phyloP scores from a whole-genome alignment of 2,329 filamentous ascomycete species.

The Ambrosiella beaveri region DNA sequence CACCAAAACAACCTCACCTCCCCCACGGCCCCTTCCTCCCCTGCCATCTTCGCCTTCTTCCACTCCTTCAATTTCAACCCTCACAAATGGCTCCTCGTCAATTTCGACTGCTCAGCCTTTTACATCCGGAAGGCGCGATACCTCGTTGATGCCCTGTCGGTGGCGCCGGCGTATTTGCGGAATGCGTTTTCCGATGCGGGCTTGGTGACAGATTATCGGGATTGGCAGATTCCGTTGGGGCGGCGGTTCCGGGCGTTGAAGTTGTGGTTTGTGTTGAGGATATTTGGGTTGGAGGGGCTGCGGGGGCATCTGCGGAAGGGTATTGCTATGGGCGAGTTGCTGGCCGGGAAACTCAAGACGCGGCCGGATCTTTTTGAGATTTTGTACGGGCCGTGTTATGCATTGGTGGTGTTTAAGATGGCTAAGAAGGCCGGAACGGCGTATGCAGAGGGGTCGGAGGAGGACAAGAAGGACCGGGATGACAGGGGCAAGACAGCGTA shows the following conservation, averaged over 20 bases:
- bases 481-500: constrained; percentile 56
- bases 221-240: constrained; percentile 93
- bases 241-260: constrained; percentile 77
- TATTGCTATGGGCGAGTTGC: constrained; percentile 50
- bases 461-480: constrained; percentile 38
- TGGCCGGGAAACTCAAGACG: constrained; percentile 40
- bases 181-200: constrained; percentile 69
- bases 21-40: constrained; percentile 26
- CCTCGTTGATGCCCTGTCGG: constrained; percentile 63
- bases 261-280: constrained; percentile 84
- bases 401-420: constrained; percentile 59
- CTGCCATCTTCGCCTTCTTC: constrained; percentile 40
- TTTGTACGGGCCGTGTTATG: constrained; percentile 57
- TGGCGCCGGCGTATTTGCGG: constrained; percentile 63
- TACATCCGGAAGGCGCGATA: constrained; percentile 60
- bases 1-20: constrained; percentile 47
- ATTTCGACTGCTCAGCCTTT: constrained; percentile 72
- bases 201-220: constrained; percentile 82
- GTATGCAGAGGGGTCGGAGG: constrained; percentile 10
- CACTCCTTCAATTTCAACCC: constrained; percentile 91
- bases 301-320: constrained; percentile 55
- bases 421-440: constrained; percentile 19
- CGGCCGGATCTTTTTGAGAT: constrained; percentile 59
- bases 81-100: constrained; percentile 93
- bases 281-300: constrained; percentile 63